phyloP scores from a whole-genome alignment of 2,329 filamentous ascomycete species.

The Fusarium chuoi region DNA sequence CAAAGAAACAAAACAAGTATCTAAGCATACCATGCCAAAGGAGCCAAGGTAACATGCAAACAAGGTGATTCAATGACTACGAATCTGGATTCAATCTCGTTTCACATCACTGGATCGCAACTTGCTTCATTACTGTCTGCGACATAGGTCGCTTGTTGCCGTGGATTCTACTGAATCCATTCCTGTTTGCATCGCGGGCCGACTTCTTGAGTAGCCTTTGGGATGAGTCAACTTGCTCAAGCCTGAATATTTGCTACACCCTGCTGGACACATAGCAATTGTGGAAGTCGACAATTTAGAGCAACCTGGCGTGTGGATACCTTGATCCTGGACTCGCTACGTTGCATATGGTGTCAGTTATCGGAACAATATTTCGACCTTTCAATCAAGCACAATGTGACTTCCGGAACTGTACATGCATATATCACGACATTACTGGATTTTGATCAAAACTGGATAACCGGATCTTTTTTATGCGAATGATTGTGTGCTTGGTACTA shows the following conservation, averaged over 20 bases:
- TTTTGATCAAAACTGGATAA: background rate
- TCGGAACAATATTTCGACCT: background rate
- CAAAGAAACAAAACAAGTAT: slow-evolving; percentile 19
- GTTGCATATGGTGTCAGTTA: background rate
- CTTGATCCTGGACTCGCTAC: background rate
- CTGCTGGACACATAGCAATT: slow-evolving; percentile 10
- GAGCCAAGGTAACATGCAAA: slow-evolving; percentile 34
- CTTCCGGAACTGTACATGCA: no score
- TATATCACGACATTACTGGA: background rate
- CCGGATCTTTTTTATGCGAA: background rate
- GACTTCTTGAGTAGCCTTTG: background rate
- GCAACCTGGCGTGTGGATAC: background rate
- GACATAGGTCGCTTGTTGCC: slow-evolving; percentile 18
- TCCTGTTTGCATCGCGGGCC: background rate
- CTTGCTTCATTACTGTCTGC: slow-evolving; percentile 29
- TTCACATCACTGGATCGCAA: slow-evolving; percentile 17
- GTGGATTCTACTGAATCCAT: slow-evolving; percentile 4
- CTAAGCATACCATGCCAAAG: slow-evolving; percentile 28
- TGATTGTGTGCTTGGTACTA: background rate
- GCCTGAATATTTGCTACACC: slow-evolving; percentile 28
- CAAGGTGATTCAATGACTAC: slow-evolving; percentile 11
- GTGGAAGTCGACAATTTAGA: slow-evolving; percentile 19
- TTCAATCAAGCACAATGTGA: background rate
- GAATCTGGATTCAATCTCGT: slow-evolving; percentile 7
- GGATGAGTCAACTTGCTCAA: slow-evolving; percentile 5